Evolutionary conservation across 768 basidiomycete species (phyloP), one percentile per base, ranked within the genome.

Genomic region (Coprinopsis sp.): DNA sequence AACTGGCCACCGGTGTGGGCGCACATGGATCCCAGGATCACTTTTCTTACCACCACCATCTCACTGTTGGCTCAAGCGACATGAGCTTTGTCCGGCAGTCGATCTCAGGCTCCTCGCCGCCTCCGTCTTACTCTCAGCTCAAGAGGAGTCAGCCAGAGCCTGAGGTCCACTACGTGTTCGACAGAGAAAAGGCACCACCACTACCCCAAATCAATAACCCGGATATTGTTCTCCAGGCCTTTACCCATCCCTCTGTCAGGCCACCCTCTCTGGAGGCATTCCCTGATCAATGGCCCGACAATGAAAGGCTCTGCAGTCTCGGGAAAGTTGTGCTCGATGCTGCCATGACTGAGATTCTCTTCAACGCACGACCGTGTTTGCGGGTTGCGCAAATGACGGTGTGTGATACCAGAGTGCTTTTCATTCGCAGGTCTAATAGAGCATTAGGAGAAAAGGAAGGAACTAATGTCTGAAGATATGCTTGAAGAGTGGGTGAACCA

Each of bases 231-330:
- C 73, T 88, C 43, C 77, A 84, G 54, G 80, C 86, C 43, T 87
- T 77, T 55, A 86, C 83, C 11, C 86, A 89, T 58, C 72, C 64
- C 54, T 84, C 84, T 16, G 69, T 88, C 40, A 71, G 78, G 41
- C 72, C 60, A 57, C 63, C 54, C 51, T 24, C 24, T 21, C 22
- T 21, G 18, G 11, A 52, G 54, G 30, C 64, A 41, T 63, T 62
- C 53, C 66, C 57, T 51, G 69, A 68, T 27, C 65, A 67, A 22
- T 74, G 71, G 57, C 66, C 65, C 51, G 80, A 84, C 59, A 81
- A 80, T 52, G 79, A 80, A 58, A 65, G 81, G 44, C 61, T 85
- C 47, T 63, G 74, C 28, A 63, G 67, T 29, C 67, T 84, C 31
- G 83, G 83, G 25, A 62, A 64, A 47, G 50, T 64, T 38, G 72